A percentile compares a stretch with the other conserved stretches of the same genome.
phyloP scores from a whole-genome alignment of 805 yeast species.

The Candida maesae region DNA sequence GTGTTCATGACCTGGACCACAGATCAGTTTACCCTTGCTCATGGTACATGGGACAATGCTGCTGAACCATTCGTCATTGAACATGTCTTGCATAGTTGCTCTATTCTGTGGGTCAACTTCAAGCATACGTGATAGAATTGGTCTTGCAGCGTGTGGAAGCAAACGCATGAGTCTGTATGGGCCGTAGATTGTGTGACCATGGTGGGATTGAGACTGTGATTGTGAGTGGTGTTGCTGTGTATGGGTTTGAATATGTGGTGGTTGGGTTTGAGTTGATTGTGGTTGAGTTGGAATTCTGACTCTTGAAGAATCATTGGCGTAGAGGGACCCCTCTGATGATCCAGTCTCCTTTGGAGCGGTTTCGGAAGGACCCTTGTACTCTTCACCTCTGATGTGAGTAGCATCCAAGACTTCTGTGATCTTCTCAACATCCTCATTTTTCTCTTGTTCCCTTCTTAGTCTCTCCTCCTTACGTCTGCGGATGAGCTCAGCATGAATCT shows the following conservation, averaged over 20 bases:
- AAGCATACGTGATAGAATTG: constrained; percentile 64
- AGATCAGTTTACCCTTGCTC: constrained; percentile 34
- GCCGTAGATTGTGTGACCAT: constrained; percentile 47
- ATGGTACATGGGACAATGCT: constrained; percentile 60
- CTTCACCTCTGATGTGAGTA: constrained; percentile 13
- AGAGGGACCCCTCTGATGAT: background rate
- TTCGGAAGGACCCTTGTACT: constrained; percentile 6
- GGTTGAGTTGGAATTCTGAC: background rate
- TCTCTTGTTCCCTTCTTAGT: constrained; percentile 13
- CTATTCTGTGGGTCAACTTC: constrained; percentile 56
- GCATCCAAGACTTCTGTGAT: constrained; percentile 16
- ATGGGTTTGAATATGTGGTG: too few relatives aligned
- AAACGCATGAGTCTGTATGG: constrained; percentile 79
- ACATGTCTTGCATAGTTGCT: constrained; percentile 63
- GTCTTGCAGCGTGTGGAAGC: constrained; percentile 80
- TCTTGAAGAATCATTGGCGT: background rate
- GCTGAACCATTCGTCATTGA: constrained; percentile 67
- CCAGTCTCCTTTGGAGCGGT: background rate
- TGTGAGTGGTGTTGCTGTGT: constrained; percentile 4
- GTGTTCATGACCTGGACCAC: constrained; percentile 49
- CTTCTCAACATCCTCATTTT: constrained; percentile 8
- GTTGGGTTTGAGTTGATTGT: background rate
- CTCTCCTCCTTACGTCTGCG: constrained; percentile 54
- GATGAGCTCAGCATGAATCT: constrained; percentile 62
- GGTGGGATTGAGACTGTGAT: background rate